Percentiles rank a stretch among this genome's conserved stretches.
These are phyloP conservation scores for Thelonectria rubi DNA, from an alignment of 2,329 filamentous ascomycete genomes.

Conservation along the genomic window DNA sequence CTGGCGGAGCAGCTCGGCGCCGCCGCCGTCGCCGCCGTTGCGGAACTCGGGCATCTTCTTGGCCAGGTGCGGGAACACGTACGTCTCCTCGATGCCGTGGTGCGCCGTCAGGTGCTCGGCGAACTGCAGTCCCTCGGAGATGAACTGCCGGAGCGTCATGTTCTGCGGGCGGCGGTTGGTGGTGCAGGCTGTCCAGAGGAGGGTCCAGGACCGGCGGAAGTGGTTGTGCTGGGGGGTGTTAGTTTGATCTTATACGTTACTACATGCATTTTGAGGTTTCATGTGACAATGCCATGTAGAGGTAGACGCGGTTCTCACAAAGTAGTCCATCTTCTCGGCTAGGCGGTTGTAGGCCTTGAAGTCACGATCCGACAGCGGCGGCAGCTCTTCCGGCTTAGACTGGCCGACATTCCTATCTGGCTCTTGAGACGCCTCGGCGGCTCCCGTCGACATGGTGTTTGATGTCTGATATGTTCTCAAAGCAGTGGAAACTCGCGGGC, in stretches of 20 bases:
- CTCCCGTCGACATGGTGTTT: constrained; percentile 31
- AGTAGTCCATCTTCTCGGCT: constrained; percentile 78
- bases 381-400: constrained; percentile 50
- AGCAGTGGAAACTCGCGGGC: constrained; percentile 1
- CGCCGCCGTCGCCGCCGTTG: constrained; percentile 32
- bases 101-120: constrained; percentile 75
- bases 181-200: constrained; percentile 72
- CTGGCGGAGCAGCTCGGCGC: constrained; percentile 73
- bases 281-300: background rate
- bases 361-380: constrained; percentile 71
- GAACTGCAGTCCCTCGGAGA: constrained; percentile 75
- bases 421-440: constrained; percentile 10
- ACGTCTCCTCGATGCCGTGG: constrained; percentile 83
- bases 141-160: constrained; percentile 74
- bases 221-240: constrained; percentile 69
- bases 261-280: background rate
- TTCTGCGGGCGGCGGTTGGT: constrained; percentile 65
- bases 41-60: constrained; percentile 81
- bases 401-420: constrained; percentile 9
- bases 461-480: constrained; percentile 10
- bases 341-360: constrained; percentile 77
- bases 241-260: background rate
- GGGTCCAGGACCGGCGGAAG: constrained; percentile 79
- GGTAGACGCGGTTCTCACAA: constrained; percentile 56
- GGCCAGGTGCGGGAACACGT: constrained; percentile 83